Conservation (phyloP, 805 yeast species). For the Jamesozyma jinghongensis region DNA sequence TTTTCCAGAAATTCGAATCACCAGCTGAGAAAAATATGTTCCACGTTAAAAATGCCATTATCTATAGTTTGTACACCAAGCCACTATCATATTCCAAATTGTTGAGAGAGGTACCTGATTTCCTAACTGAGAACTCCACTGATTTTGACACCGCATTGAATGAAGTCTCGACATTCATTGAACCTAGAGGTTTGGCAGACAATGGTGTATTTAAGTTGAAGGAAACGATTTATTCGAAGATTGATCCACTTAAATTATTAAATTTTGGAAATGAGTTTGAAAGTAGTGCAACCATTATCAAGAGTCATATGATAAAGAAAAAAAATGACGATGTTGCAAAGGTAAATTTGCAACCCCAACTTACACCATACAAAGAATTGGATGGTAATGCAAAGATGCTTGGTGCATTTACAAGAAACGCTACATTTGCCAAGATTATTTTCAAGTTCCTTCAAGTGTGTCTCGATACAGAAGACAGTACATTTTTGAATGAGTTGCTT, state of each 20-base stretch:
- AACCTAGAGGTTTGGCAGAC: conserved; percentile 60
- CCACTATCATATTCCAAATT: conserved; percentile 49
- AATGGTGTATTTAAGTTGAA: conserved; percentile 59
- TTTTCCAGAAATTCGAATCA: conserved; percentile 38
- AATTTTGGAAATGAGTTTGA: conserved; percentile 43
- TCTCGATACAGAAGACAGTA: conserved; percentile 41
- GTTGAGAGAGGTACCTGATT: conserved; percentile 29
- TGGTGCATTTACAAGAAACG: conserved; percentile 43
- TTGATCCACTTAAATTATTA: conserved; percentile 52
- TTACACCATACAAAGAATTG: conserved; percentile 23
- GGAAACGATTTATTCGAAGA: conserved; percentile 32
- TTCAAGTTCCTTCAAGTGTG: conserved; percentile 50
- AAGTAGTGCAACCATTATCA: conserved; percentile 40
- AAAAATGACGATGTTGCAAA: conserved; percentile 34
- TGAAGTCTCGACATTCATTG: conserved; percentile 50
- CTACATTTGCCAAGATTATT: conserved; percentile 46
- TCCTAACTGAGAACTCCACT: conserved; percentile 29
- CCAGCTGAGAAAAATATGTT: conserved; percentile 25
- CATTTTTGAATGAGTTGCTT: conserved; percentile 48
- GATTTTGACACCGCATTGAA: conserved; percentile 42
- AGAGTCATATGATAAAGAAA: conserved; percentile 35
- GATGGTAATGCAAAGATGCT: conserved; percentile 34
- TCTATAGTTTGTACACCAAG: conserved; percentile 41
- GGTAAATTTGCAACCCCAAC: conserved; percentile 42
- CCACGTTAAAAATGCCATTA: conserved; percentile 35